phyloP scores from a whole-genome alignment of 768 basidiomycete genomes.

The Hygrocybe punicea region DNA sequence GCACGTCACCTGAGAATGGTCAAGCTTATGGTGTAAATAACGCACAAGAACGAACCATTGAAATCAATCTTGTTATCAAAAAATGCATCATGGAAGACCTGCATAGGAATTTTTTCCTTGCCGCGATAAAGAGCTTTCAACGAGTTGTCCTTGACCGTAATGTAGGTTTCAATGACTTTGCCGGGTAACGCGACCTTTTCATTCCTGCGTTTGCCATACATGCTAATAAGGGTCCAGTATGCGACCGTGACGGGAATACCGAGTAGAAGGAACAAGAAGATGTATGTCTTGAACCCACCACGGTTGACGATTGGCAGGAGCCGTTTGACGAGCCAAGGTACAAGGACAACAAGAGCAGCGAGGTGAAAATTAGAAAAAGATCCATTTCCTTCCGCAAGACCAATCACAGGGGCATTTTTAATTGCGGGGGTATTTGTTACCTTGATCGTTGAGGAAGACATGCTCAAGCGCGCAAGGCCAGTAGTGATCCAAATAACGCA shows the following conservation, averaged over 20 bases:
- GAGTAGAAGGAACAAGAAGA: slow-evolving; percentile 71
- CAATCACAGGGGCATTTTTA: slow-evolving; percentile 78
- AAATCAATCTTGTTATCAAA: slow-evolving; percentile 96
- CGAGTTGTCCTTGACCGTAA: slow-evolving; percentile 81
- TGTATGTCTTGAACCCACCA: slow-evolving; percentile 81
- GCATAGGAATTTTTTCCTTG: slow-evolving; percentile 94
- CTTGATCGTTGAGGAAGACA: slow-evolving; percentile 41
- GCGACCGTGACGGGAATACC: slow-evolving; percentile 74
- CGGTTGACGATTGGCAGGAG: slow-evolving; percentile 78
- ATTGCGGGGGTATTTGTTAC: slow-evolving; percentile 72
- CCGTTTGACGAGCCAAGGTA: slow-evolving; percentile 83
- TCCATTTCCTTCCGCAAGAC: slow-evolving; percentile 83
- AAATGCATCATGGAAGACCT: slow-evolving; percentile 95
- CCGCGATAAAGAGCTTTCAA: slow-evolving; percentile 77
- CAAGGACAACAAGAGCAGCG: slow-evolving; percentile 67
- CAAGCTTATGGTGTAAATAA: slow-evolving; percentile 6
- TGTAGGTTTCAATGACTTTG: slow-evolving; percentile 84
- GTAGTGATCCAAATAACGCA: no score
- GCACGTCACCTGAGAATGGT: slow-evolving; percentile 68
- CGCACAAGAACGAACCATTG: slow-evolving; percentile 59
- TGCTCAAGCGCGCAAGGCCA: slow-evolving; percentile 6
- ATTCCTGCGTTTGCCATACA: slow-evolving; percentile 75
- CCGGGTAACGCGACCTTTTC: slow-evolving; percentile 83
- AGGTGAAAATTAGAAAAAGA: slow-evolving; percentile 81
- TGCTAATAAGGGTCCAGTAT: slow-evolving; percentile 89